Percentiles rank a stretch among this genome's conserved stretches.
Evolutionary conservation across 306 rosid species (phyloP).

Genomic region (Hippophae tibetana): DNA sequence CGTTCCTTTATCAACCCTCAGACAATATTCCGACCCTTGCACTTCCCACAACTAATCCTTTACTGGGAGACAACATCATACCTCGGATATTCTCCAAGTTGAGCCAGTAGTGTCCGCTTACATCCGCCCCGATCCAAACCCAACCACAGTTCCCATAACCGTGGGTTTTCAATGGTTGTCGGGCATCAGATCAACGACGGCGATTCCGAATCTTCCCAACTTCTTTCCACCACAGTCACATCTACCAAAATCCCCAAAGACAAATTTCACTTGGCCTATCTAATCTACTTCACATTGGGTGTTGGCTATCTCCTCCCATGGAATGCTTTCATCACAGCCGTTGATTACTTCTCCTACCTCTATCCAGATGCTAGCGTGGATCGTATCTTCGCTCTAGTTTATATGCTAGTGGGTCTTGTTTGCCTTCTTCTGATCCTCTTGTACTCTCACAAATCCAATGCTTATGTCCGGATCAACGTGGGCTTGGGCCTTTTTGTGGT

Average conservation of each 20-base stretch:
- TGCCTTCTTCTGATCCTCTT: constrained; percentile 47
- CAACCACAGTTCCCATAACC: no score
- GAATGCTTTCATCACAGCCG: constrained; percentile 89
- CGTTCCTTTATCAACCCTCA: no score
- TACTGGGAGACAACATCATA: no score
- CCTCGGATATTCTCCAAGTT: no score
- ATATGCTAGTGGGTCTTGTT: constrained; percentile 45
- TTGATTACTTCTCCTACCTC: constrained; percentile 74
- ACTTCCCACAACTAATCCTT: no score
- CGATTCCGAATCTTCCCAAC: constrained; percentile 23
- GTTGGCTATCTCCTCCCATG: constrained; percentile 82
- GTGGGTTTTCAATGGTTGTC: no score
- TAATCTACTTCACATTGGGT: constrained; percentile 64
- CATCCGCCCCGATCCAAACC: no score
- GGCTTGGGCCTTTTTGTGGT: constrained; percentile 54
- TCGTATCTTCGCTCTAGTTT: constrained; percentile 67
- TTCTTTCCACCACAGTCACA: constrained; percentile 12
- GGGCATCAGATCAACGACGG: not conserved
- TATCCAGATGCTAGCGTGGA: constrained; percentile 79
- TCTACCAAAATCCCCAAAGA: constrained; percentile 41
- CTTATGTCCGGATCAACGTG: constrained; percentile 46
- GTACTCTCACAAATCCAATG: constrained; percentile 50
- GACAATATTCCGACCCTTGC: no score
- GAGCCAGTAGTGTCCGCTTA: no score
- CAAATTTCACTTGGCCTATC: constrained; percentile 48